Base-by-base conservation (phyloP, 805 yeast species). In the Saturnispora ahearnii region DNA sequence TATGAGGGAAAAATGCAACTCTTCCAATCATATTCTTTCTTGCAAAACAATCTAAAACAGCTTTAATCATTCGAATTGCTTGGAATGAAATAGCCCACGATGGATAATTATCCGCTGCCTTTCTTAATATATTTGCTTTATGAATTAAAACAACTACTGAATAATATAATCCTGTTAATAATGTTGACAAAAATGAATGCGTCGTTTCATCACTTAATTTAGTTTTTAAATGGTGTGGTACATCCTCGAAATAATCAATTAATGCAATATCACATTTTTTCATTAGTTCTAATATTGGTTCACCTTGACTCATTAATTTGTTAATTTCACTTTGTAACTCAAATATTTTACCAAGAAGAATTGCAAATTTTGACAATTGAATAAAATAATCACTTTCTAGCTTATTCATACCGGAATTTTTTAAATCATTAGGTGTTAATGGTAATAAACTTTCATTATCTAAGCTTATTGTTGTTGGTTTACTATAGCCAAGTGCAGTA, bases 41-140 rank as follows among this genome's bases (percentile, higher is more conserved):
- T 30, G 73, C 62, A 53, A 84, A 57, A 49, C 76, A 78, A 47
- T 81, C 81, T 33, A 78, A 68, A 48, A 84, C 81, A 45, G 78
- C 71, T 11, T 83, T 76, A 51, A 85, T 80, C 81, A 83, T 81
- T 57, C 85, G 78, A 1, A 89, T 86, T 1, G 91, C 87, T 63
- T 83, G 88, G 69, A 85, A 86, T 2, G 89, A 83, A 46, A 85
- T 84, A 4, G 88, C 86, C 84, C 87, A 81, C 3, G 86, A 78
- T 3, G 88, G 87, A 43, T 61, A 61, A 15, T 46, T 44, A 38
- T 60, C 59, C 0, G 57, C 55, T 33, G 58, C 30, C 12, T 57
- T 72, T 51, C 76, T 68, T 33, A 76, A 66, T 59, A 83, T 77
- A 58, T 83, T 82, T 5, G 87, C 79, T 50, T 89, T 73, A 59